Conservation (phyloP, 306 rosid species). For the Echinosophora koreensis region DNA sequence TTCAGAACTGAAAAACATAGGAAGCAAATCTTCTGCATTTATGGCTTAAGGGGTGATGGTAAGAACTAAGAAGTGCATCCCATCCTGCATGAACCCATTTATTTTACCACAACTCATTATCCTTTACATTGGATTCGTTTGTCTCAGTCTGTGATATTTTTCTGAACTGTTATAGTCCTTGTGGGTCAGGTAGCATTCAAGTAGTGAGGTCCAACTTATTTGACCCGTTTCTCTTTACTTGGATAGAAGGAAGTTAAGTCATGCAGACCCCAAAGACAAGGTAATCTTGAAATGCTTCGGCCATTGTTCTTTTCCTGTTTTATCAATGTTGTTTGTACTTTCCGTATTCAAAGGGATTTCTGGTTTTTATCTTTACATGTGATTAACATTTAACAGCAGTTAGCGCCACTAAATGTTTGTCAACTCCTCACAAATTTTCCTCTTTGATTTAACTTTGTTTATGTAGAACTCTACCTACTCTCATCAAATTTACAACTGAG, state of each 20-base stretch:
- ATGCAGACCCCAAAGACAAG: conserved; percentile 99
- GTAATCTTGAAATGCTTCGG: conserved; percentile 57
- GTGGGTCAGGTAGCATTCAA: conserved; percentile 87
- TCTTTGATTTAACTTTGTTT: conserved; percentile 24
- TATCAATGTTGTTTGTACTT: conserved; percentile 35
- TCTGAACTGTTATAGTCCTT: conserved; percentile 58
- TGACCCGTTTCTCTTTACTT: conserved; percentile 44
- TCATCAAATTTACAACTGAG: neutral
- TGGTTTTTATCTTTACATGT: conserved; percentile 5
- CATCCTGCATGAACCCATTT: conserved; percentile 68
- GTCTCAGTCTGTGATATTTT: conserved; percentile 59
- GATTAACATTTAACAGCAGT: neutral
- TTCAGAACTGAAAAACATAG: conserved; percentile 38
- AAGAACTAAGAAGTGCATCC: conserved; percentile 60
- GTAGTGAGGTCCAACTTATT: conserved; percentile 52
- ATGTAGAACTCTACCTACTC: conserved; percentile 22
- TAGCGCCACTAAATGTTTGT: neutral
- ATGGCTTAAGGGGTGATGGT: conserved; percentile 56
- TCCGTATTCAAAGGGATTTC: neutral
- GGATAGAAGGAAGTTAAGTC: conserved; percentile 47
- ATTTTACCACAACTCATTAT: conserved; percentile 48
- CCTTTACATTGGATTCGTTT: conserved; percentile 78
- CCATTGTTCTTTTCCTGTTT: conserved; percentile 40
- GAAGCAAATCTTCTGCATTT: conserved; percentile 53
- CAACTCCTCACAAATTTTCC: neutral